Base-by-base conservation (phyloP, 2,329 filamentous ascomycete species). In the Cercospora janseana region DNA sequence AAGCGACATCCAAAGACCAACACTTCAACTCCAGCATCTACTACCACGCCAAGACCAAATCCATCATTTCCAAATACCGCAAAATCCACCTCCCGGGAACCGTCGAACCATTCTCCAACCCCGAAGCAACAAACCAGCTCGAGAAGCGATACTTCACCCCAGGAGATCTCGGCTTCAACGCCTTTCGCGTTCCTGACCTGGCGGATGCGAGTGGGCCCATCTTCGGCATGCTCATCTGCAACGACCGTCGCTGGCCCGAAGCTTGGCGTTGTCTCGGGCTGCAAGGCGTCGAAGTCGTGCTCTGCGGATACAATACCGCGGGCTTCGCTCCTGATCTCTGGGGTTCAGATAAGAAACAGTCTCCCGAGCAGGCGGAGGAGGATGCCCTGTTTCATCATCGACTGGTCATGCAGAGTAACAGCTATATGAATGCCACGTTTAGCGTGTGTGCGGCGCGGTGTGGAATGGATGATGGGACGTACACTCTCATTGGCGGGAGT, bases 61-160 rank as follows among this genome's bases (percentile, higher is more conserved):
- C 63, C 23, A 67, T 77, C 6, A 57, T 79, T 12, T 67, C 69
- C 10, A 79, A 78, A 59, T 80, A 79, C 60, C 69, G 76, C 54
- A 80, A 80, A 60, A 69, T 79, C 3, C 77, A 79, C 56, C 66
- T 80, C 4, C 77, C 77, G 0, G 77, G 77, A 1, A 74, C 73
- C 6, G 67, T 71, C 37, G 75, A 78, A 56, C 75, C 76, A 9
- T 71, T 75, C 24, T 64, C 67, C 1, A 69, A 73, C 34, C 72
- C 74, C 7, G 66, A 70, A 8, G 73, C 72, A 1, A 70, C 72
- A 2, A 75, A 79, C 56, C 77, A 79, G 63, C 70, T 79, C 4
- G 77, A 79, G 60, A 79, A 79, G 63, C 64, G 72, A 26, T 79
- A 79, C 61, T 79, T 80, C 60, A 64, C 68, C 31, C 73, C 75